A percentile compares a stretch with the other conserved stretches of the same genome.
Conservation (phyloP, 345 rosid species). For the Salix purpurea region DNA sequence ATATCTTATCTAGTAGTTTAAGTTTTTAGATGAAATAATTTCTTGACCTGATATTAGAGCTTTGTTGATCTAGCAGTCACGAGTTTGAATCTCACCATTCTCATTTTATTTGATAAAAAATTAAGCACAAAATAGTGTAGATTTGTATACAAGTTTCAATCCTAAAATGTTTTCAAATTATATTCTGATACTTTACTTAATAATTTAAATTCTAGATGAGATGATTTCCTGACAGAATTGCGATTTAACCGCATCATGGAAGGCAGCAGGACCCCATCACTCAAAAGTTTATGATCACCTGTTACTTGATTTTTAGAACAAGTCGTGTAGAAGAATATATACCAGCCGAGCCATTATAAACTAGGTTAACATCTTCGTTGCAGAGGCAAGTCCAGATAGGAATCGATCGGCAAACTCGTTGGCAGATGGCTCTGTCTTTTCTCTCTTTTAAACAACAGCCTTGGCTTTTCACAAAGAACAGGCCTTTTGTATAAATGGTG, state of each 20-base stretch:
- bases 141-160: too few relatives aligned
- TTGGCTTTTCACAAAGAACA: background rate
- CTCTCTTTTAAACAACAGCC: background rate
- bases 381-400: background rate
- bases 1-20: accelerated
- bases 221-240: too few relatives aligned
- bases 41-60: too few relatives aligned
- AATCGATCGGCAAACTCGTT: too few relatives aligned
- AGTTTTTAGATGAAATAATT: too few relatives aligned
- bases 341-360: background rate
- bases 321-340: background rate
- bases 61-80: too few relatives aligned
- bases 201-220: too few relatives aligned
- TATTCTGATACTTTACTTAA: accelerated
- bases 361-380: background rate
- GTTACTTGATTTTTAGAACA: background rate
- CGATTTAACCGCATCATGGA: background rate
- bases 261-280: too few relatives aligned
- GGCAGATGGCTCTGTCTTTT: background rate
- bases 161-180: too few relatives aligned
- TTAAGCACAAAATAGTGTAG: too few relatives aligned
- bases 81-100: too few relatives aligned
- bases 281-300: background rate
- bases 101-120: too few relatives aligned
- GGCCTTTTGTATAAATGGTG: background rate